Evolutionary conservation across 163 green algal genomes (phyloP).

Genomic region (Chlamydomonas reinhardtii): DNA sequence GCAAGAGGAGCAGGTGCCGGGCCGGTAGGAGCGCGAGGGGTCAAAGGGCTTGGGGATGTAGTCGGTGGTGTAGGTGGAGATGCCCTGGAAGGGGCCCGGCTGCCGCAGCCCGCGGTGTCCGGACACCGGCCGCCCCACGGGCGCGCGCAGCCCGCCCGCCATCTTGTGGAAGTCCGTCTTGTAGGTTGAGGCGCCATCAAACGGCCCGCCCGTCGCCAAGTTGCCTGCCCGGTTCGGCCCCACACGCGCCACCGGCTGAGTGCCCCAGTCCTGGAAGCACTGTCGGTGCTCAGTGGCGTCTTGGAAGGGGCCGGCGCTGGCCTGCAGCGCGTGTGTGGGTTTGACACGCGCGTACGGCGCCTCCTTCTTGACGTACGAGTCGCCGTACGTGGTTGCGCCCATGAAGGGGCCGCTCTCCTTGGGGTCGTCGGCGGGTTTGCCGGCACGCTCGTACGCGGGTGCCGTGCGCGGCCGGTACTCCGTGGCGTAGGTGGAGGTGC

Average conservation of each 20-base stretch:
- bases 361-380: conserved; percentile 33
- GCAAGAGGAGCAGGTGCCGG: background rate
- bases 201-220: background rate
- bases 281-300: conserved; percentile 28
- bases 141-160: background rate
- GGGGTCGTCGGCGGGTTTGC: conserved; percentile 9
- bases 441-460: background rate
- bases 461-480: conserved; percentile 40
- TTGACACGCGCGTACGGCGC: conserved; percentile 40
- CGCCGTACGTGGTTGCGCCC: conserved; percentile 30
- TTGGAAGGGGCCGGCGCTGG: conserved; percentile 18
- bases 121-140: conserved; percentile 1
- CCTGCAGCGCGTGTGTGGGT: background rate
- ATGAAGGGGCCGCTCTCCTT: conserved; percentile 15
- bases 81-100: conserved; percentile 16
- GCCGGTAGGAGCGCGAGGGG: background rate
- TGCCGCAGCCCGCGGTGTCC: conserved; percentile 6
- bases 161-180: conserved; percentile 39
- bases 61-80: conserved; percentile 14
- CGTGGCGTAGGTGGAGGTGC: conserved; percentile 33
- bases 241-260: background rate
- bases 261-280: conserved; percentile 38
- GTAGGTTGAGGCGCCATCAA: conserved; percentile 39
- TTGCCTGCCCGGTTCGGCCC: background rate
- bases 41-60: conserved; percentile 40